Evolutionary conservation across 2,329 filamentous ascomycete genomes (phyloP), one percentile per base, ranked within the genome.

Genomic region (Ramularia endophylla): DNA sequence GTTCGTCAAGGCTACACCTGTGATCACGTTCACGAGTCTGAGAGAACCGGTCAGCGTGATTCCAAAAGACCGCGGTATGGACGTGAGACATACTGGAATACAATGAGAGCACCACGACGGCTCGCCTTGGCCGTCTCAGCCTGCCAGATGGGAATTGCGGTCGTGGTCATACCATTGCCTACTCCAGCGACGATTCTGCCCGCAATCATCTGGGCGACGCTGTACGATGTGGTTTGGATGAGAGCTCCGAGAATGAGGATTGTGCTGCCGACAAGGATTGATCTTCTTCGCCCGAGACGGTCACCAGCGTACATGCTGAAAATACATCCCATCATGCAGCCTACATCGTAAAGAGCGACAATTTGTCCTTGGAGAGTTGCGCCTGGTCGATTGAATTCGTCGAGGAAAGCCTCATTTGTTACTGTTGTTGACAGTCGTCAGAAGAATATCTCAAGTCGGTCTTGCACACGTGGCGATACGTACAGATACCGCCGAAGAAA

Each of bases 61-160:
- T n/a, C n/a, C n/a, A n/a, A n/a, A n/a, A n/a, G n/a, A n/a, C n/a
- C n/a, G n/a, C n/a, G n/a, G n/a, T n/a, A n/a, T n/a, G n/a, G n/a
- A n/a, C n/a, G n/a, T n/a, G n/a, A n/a, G n/a, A n/a, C n/a, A n/a
- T n/a, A n/a, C 53, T 71, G 76, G 29, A 81, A 78, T 57, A 76
- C 80, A 50, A 81, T 80, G 40, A 81, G 61, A 27, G 78, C 69
- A 48, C 78, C 78, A 48, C 77, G 71, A 57, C 78, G 80, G 53
- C 70, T 72, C 0, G 76, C 71, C 43, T 64, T 67, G 3, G 69
- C 71, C 52, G 70, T 74, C 50, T 76, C 73, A 6, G 71, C 70
- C 59, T 75, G 72, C 48, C 74, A 77, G 6, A 70, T 73, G 2
- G 73, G 73, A 16, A 75, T 73, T 0, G 72, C 75, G 0, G 67